Evolutionary conservation across 2,329 filamentous ascomycete species (phyloP), one percentile per base, ranked within the genome.

Genomic region (Fusarium bactridioides): DNA sequence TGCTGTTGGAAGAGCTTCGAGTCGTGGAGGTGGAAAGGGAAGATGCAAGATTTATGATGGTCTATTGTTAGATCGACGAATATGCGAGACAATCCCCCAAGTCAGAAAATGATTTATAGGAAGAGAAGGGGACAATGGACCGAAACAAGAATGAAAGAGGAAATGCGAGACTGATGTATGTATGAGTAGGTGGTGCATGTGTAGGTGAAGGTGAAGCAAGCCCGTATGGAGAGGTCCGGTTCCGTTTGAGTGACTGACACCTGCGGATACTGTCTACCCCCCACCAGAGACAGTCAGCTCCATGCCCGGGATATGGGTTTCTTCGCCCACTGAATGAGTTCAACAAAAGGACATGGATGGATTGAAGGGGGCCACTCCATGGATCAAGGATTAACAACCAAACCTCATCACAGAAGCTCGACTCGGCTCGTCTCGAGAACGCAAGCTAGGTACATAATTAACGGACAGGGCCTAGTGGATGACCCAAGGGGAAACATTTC

Each of bases 331-430:
- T 40, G 60, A 33, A 33, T 15, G 31, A 35, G 18, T 29, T 38
- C 35, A 57, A 62, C 43, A 23, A 40, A 37, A 40, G 25, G 18
- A 18, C 40, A 45, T 47, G 29, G 18, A 23, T 51, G 29, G 18
- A 25, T 51, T 27, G 44, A 47, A 62, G 56, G 35, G 35, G 29
- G 33, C 69, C 71, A 65, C 41, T 31, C 43, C 47, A 70, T 50
- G 70, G 56, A 60, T 55, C 72, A 58, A 73, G 71, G 73, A 62
- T 76, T 41, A 63, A 47, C 35, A 23, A 40, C 50, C 35, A 64
- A 64, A 60, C 66, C 61, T 68, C 57, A 68, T 68, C 48, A 61
- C n/a, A 67, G 69, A 66, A 66, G 68, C 58, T 62, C 44, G 44
- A 45, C 50, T 35, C 50, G 53, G 35, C 51, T 54, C 50, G 50